Evolutionary conservation across 306 rosid species (phyloP).

Genomic region (Cercis canadensis): DNA sequence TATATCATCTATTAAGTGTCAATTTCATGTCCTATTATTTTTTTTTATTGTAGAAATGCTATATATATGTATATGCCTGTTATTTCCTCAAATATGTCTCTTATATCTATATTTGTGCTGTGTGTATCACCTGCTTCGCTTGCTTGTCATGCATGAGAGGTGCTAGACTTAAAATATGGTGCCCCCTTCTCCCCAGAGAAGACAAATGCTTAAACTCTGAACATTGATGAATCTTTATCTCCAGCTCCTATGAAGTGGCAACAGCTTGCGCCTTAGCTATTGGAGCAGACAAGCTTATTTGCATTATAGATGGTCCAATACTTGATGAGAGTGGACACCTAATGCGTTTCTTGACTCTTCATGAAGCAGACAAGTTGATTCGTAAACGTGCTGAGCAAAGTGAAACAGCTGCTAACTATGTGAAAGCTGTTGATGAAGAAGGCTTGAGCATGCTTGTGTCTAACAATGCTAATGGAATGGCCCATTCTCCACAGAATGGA

Average conservation of each 20-base stretch:
- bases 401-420: constrained; percentile 94
- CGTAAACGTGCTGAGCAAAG: constrained; percentile 91
- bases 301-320: constrained; percentile 93
- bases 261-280: constrained; percentile 96
- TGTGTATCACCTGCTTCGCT: too few species aligned
- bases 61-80: too few species aligned
- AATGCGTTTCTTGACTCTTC: constrained; percentile 81
- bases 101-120: too few species aligned
- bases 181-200: too few species aligned
- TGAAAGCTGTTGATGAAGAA: constrained; percentile 78
- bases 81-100: too few species aligned
- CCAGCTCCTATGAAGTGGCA: constrained; percentile 96
- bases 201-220: constrained; percentile 31
- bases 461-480: constrained; percentile 47
- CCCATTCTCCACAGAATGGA: constrained; percentile 56
- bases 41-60: constrained; percentile 3
- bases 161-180: too few species aligned
- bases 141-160: too few species aligned
- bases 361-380: constrained; percentile 89
- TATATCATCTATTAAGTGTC: constrained; percentile 4
- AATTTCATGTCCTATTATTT: neutral
- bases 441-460: constrained; percentile 47
- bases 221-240: constrained; percentile 40
- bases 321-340: constrained; percentile 82
- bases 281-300: constrained; percentile 91